phyloP scores from a whole-genome alignment of 176 grass and related monocot species.

The Rhynchospora pubera region DNA sequence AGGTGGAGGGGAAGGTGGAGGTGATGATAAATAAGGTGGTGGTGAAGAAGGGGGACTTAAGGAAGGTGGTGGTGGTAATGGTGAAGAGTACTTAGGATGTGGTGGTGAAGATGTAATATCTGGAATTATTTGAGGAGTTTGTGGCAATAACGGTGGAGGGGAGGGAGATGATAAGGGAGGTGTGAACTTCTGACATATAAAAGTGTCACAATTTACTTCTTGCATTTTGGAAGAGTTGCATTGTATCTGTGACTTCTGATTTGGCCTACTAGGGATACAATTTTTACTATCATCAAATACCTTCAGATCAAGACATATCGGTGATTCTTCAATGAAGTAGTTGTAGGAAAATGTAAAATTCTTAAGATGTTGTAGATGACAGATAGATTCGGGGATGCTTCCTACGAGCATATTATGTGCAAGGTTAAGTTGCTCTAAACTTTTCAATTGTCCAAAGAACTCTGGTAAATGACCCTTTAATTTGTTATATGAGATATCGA shows the following conservation, averaged over 20 bases:
- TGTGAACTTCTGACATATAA: neutral
- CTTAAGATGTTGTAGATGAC: neutral
- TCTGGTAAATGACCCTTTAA: conserved; percentile 39
- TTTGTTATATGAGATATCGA: conserved; percentile 57
- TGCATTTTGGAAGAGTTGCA: neutral
- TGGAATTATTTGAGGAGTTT: too few species aligned
- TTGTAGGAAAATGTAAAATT: conserved; percentile 1
- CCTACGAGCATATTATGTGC: conserved; percentile 27
- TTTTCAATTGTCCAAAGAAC: conserved; percentile 31
- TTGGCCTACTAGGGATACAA: neutral
- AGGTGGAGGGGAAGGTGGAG: too few species aligned
- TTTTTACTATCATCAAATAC: neutral
- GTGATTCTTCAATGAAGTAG: neutral
- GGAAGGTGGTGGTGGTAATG: neutral
- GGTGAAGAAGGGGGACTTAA: neutral
- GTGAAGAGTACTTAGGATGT: too few species aligned
- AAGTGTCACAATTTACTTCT: neutral
- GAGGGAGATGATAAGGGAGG: neutral
- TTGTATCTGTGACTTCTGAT: neutral
- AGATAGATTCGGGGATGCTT: neutral
- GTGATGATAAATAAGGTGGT: neutral
- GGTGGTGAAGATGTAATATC: neutral
- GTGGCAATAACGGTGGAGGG: neutral
- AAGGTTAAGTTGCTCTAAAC: conserved; percentile 50
- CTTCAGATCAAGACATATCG: neutral